Percentiles rank a stretch among this genome's conserved stretches.
Conservation (phyloP, 1,139 yeast species). For the Magnusiomyces paraingens region DNA sequence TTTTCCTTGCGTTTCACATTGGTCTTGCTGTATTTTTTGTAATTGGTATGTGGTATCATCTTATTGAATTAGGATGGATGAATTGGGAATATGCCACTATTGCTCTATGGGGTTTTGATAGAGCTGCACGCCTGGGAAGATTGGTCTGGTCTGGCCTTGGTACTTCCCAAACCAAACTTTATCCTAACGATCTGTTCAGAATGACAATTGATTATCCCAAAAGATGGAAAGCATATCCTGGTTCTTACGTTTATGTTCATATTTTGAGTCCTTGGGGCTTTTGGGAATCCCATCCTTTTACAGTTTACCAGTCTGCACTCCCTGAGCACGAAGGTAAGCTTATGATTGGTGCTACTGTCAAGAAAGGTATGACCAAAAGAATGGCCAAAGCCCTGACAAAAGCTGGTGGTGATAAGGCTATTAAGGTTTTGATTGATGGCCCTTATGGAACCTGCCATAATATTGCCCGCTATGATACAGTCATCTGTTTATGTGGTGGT, state of each 20-base stretch:
- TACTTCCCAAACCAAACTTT: slow-evolving; percentile 33
- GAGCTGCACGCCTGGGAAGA: slow-evolving; percentile 32
- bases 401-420: slow-evolving; percentile 4
- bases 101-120: slow-evolving; percentile 37
- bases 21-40: slow-evolving; percentile 36
- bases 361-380: slow-evolving; percentile 27
- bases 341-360: slow-evolving; percentile 33
- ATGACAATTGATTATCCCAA: slow-evolving; percentile 26
- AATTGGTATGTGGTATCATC: slow-evolving; percentile 42
- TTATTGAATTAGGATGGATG: slow-evolving; percentile 37
- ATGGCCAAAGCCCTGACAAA: slow-evolving; percentile 19
- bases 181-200: slow-evolving; percentile 25
- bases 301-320: slow-evolving; percentile 35
- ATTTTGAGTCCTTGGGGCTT: slow-evolving; percentile 37
- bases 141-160: slow-evolving; percentile 38
- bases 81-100: slow-evolving; percentile 37
- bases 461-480: slow-evolving; percentile 44
- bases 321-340: slow-evolving; percentile 22
- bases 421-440: slow-evolving; percentile 45
- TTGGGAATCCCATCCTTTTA: slow-evolving; percentile 61
- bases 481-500: slow-evolving; percentile 53
- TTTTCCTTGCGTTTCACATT: slow-evolving; percentile 55
- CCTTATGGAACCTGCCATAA: slow-evolving; percentile 50
- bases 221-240: slow-evolving; percentile 44
- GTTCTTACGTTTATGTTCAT: slow-evolving; percentile 51